Evolutionary conservation across 148 eudicot species (phyloP), one percentile per base, ranked within the genome.

Genomic region (Silene conica): DNA sequence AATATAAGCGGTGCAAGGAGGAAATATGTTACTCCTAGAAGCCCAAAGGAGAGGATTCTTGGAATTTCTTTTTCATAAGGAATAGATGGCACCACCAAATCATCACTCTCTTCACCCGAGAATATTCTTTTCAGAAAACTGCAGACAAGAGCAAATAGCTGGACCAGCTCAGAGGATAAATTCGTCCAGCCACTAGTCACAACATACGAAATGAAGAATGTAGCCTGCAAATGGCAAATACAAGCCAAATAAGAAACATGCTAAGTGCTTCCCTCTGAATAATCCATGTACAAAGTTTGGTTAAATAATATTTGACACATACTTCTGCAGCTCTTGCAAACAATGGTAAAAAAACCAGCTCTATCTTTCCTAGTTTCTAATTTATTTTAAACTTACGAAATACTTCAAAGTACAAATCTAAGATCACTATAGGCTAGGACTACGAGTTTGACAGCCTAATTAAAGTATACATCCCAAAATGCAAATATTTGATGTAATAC

Each of bases 141-240:
- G 77, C 71, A 74, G 52, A 90, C 50, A n/a, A 90, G 83, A 70
- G 80, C 76, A 66, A 82, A 38, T 74, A 87, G 54, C 69, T 80
- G 87, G 79, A 86, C 77, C 45, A 92, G 87, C 75, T 92, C 90
- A 14, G 89, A 83, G 62, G 96, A 83, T 65, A 88, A 82, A 63
- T 87, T 86, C 26, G 96, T 90, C 96, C 98, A 92, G 45, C 98
- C 98, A 77, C 87, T 84, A 62, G 98, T 92, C 74, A 92, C 89
- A 60, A 89, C 96, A 70, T 92, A 92, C 19, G 98, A 81, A 82
- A 92, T 89, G 83, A 92, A 92, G 85, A 92, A 92, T 55, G 96
- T 71, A 18, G 93, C 91, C 98, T 92, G 87, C 85, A 90, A 59
- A 28, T 61, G 10, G 73, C 23, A 64, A 75, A 73, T 50, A 34